Conservation (phyloP, 257 asterid species). For the Gentiana dahurica region DNA sequence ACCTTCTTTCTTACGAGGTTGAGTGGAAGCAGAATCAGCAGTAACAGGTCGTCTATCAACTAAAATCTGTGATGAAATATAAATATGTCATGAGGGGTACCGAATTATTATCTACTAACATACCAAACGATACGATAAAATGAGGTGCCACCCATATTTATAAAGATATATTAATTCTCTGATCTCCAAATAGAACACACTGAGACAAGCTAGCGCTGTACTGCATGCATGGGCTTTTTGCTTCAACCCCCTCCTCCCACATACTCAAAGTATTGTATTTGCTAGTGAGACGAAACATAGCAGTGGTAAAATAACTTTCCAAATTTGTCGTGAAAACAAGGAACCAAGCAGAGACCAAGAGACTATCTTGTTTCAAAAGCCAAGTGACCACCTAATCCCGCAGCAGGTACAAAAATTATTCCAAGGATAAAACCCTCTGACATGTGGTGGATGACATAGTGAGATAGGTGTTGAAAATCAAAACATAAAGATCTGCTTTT, state of each 20-base stretch:
- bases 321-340: no score
- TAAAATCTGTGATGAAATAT: constrained; percentile 41
- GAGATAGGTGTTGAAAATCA: no score
- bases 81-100: background rate
- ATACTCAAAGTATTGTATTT: background rate
- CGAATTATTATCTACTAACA: no score
- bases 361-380: no score
- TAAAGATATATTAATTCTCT: background rate
- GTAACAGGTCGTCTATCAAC: constrained; percentile 39
- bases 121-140: background rate
- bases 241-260: background rate
- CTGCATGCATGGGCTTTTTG: background rate
- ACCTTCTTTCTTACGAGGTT: constrained; percentile 53
- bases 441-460: no score
- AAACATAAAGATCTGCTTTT: no score
- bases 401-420: no score
- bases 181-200: background rate
- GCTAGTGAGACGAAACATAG: background rate
- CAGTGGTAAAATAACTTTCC: no score
- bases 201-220: background rate
- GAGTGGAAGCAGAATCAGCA: constrained; percentile 38
- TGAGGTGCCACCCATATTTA: constrained; percentile 6
- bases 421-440: no score
- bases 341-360: no score
- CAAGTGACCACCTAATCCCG: no score